phyloP scores from a whole-genome alignment of 257 asterid species.

The Nemophila menziesii region DNA sequence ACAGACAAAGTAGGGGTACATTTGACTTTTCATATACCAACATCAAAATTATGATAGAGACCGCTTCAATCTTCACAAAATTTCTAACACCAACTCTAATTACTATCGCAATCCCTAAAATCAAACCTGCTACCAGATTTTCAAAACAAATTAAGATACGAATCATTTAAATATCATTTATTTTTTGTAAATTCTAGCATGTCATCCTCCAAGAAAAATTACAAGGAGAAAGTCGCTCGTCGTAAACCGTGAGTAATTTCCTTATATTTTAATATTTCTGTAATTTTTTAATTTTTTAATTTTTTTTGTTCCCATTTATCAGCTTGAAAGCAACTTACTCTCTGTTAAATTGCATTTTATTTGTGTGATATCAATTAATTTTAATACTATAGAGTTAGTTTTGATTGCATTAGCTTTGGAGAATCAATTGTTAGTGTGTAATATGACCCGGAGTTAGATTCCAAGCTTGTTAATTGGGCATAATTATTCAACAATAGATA shows the following conservation, averaged over 20 bases:
- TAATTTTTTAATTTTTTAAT: not conserved
- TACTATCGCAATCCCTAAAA: not conserved
- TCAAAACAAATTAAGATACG: not conserved
- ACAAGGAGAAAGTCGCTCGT: conserved; percentile 22
- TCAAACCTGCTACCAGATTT: not conserved
- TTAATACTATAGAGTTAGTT: no score
- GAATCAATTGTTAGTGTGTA: no score
- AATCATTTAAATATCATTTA: no score
- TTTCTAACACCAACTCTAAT: no score
- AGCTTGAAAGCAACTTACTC: no score
- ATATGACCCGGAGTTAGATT: no score
- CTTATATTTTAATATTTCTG: not conserved
- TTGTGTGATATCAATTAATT: no score
- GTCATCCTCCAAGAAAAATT: conserved; percentile 20
- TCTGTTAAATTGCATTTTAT: no score
- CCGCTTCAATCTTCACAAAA: not conserved
- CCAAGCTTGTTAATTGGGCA: no score
- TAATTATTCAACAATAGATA: no score
- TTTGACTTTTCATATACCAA: not conserved
- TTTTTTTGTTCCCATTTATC: not conserved
- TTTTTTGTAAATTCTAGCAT: not conserved
- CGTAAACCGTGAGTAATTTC: conserved; percentile 7
- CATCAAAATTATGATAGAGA: not conserved
- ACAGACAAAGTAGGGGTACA: not conserved
- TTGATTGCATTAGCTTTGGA: no score